Conservation (phyloP, 1,284 basidiomycete species). For the Sporisorium scitamineum region DNA sequence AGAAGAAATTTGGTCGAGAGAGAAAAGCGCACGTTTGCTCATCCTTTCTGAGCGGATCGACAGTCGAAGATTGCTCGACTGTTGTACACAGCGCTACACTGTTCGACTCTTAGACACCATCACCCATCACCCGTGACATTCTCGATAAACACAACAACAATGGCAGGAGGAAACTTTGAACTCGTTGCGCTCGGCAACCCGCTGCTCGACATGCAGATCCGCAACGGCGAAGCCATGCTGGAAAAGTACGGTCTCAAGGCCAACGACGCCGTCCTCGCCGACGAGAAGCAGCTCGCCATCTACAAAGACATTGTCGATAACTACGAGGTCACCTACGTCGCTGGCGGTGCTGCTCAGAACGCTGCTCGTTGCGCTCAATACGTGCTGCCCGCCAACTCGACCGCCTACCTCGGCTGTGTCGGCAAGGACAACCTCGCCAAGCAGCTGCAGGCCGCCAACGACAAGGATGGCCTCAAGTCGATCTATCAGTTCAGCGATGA, state of each 20-base stretch:
- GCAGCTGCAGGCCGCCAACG: conserved; percentile 91
- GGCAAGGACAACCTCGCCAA: conserved; percentile 91
- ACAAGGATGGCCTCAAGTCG: conserved; percentile 88
- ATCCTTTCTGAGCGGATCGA: neutral
- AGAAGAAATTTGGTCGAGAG: conserved; percentile 27
- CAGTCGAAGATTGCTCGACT: neutral
- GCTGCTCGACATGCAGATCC: conserved; percentile 71
- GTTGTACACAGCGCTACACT: neutral
- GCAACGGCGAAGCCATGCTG: conserved; percentile 82
- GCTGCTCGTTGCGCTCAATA: conserved; percentile 93
- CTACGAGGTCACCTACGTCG: conserved; percentile 87
- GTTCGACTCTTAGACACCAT: neutral
- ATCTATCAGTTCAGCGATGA: conserved; percentile 89
- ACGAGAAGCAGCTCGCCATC: conserved; percentile 80
- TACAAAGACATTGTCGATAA: conserved; percentile 89
- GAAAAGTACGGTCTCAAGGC: conserved; percentile 91
- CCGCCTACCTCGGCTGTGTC: conserved; percentile 94
- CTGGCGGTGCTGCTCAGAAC: conserved; percentile 97
- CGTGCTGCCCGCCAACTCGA: conserved; percentile 77
- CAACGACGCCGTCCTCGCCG: conserved; percentile 96
- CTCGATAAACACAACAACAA: conserved; percentile 1
- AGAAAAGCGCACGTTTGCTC: neutral
- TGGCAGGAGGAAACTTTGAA: conserved; percentile 62
- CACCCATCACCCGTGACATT: neutral
- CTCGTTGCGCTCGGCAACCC: conserved; percentile 69